Evolutionary conservation across 208 protist species (phyloP), one percentile per base, ranked within the genome.

Genomic region (Acanthamoeba castellanii): DNA sequence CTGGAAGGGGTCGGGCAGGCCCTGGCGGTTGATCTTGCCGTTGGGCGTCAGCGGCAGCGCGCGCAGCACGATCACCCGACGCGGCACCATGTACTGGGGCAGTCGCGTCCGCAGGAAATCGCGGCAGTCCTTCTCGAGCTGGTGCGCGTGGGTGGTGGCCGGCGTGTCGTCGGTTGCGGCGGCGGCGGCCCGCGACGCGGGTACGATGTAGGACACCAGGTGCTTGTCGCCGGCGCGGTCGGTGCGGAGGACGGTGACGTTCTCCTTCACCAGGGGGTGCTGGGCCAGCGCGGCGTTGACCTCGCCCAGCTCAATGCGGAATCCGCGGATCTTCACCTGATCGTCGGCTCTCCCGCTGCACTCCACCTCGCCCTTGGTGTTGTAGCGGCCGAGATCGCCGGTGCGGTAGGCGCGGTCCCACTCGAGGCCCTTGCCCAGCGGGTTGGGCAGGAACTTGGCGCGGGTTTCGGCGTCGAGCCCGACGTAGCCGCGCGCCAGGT

Each of bases 301-400:
- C 57, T 97, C 97, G 52, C 97, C 97, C 32, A 97, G 91, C 82
- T 97, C 97, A 30, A 97, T 97, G 14, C 97, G 76, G 95, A 98
- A 98, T 32, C 97, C 97, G 22, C 97, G 55, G 59, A 97, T 98
- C 78, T 97, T 97, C 27, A 97, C 82, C 61, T 76, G 93, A 61
- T 97, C 96, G 87, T 97, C 96, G 16, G 93, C 93, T 50, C 96
- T 34, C 22, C 96, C 96, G 45, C 96, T 78, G 52, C 94, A 97
- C 34, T 97, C 96, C 25, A 96, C 72, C 72, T 81, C 70, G 25
- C 96, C 96, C 55, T 93, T 74, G 27, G 70, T 47, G 61, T 93
- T 45, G 78, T 97, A 97, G 55, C 94, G 42, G 14, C 96, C 96
- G 16, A 97, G 84, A 92, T 97, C 96, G 42, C 96, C 96, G 14